Evolutionary conservation across 768 basidiomycete genomes (phyloP).

Genomic region (Lentinula detonsa): DNA sequence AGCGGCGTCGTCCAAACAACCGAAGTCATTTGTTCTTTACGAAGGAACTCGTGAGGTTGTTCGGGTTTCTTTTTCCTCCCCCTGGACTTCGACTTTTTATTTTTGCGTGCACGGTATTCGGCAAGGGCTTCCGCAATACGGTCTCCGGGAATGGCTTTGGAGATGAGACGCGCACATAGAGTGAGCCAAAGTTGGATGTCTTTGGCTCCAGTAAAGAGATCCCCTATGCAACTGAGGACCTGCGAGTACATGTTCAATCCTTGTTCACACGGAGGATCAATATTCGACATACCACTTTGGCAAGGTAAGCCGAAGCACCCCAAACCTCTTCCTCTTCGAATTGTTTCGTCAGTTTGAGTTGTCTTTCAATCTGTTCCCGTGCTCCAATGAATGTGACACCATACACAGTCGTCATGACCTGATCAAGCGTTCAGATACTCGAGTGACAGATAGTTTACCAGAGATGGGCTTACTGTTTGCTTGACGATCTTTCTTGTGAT

Average conservation of each 20-base stretch:
- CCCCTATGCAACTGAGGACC: slow-evolving; percentile 79
- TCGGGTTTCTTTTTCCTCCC: slow-evolving; percentile 11
- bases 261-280: background rate
- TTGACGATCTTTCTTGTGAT: slow-evolving; percentile 93
- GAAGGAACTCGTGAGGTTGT: slow-evolving; percentile 35
- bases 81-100: slow-evolving; percentile 8
- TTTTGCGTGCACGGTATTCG: slow-evolving; percentile 14
- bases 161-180: slow-evolving; percentile 73
- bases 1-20: slow-evolving; percentile 97
- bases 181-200: slow-evolving; percentile 91
- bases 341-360: slow-evolving; percentile 72
- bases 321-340: slow-evolving; percentile 72
- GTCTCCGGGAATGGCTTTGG: slow-evolving; percentile 77
- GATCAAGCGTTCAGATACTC: background rate
- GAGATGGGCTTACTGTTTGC: slow-evolving; percentile 65
- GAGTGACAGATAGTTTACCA: background rate
- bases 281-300: slow-evolving; percentile 52
- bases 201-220: slow-evolving; percentile 90
- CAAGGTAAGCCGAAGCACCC: slow-evolving; percentile 70
- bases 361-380: slow-evolving; percentile 88
- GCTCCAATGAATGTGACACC: slow-evolving; percentile 96
- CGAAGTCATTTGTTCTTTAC: slow-evolving; percentile 89
- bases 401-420: slow-evolving; percentile 99
- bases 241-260: slow-evolving; percentile 17
- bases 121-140: slow-evolving; percentile 45